phyloP scores from a whole-genome alignment of 208 protist genomes.

The Vickermania ingenoplastis region DNA sequence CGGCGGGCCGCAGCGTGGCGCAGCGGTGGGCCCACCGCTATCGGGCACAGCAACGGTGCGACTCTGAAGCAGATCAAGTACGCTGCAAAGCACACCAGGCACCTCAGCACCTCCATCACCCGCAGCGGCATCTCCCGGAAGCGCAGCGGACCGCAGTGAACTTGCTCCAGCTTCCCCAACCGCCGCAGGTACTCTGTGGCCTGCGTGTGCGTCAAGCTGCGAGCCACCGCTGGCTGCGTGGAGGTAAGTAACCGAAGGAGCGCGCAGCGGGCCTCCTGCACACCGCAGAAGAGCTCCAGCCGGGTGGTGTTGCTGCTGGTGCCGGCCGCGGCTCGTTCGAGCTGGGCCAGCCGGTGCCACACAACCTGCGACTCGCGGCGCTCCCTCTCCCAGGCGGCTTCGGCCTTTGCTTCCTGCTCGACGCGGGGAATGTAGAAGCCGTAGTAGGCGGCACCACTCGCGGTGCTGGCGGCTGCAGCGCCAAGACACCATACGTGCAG shows the following conservation, averaged over 20 bases:
- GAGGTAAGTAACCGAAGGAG: not conserved
- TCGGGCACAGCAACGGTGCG: slow-evolving; percentile 8
- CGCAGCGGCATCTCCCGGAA: slow-evolving; percentile 38
- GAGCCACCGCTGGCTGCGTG: not conserved
- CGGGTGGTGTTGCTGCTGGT: slow-evolving; percentile 1
- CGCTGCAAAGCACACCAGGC: slow-evolving; percentile 21
- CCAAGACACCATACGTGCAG: slow-evolving; percentile 24
- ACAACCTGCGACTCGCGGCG: slow-evolving; percentile 14
- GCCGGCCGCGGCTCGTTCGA: not conserved
- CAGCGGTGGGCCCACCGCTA: slow-evolving; percentile 10
- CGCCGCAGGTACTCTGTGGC: not conserved
- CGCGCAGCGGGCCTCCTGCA: slow-evolving; percentile 1
- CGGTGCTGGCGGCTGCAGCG: slow-evolving; percentile 9
- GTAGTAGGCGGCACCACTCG: slow-evolving; percentile 28
- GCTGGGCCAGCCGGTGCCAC: slow-evolving; percentile 11
- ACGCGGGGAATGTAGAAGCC: slow-evolving; percentile 27
- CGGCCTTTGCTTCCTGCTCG: slow-evolving; percentile 8
- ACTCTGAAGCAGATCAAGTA: slow-evolving; percentile 44
- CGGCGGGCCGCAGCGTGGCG: slow-evolving; percentile 21
- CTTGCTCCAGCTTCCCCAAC: slow-evolving; percentile 16
- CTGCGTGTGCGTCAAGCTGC: not conserved
- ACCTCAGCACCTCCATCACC: slow-evolving; percentile 22
- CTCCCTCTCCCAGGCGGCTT: not conserved
- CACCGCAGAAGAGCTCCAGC: not conserved
- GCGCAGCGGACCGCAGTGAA: slow-evolving; percentile 47